Evolutionary conservation across 2,329 filamentous ascomycete genomes (phyloP), one percentile per base, ranked within the genome.

Genomic region (Nothophaeocryptopus gaeumannii): DNA sequence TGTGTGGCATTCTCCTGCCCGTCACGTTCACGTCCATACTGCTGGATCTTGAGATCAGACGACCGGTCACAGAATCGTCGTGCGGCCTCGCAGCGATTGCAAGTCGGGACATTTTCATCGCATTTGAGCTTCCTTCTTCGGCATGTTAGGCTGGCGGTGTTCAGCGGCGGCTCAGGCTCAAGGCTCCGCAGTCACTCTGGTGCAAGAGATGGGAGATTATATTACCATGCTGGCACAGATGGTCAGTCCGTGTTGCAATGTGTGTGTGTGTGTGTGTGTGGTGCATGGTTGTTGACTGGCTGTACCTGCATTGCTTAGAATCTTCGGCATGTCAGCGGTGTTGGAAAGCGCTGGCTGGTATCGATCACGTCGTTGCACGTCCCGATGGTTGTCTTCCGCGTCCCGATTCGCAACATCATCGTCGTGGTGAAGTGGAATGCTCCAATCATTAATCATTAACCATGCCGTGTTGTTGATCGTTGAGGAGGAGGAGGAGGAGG

Each of bases 101-200:
- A 53, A 8, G 14, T 35, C 2, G 50, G 50, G 9, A 37, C 5
- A 7, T 31, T 30, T 26, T 53, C 46, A 20, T 53, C 50, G 45
- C 51, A 54, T 39, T 54, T 54, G 15, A 54, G 37, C 35, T 47
- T 54, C n/a, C 47, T 36, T 26, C 42, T 30, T 2, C 51, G 41
- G 30, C 51, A 54, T 29, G 51, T 54, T 20, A 50, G 42, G 38
- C 51, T 51, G 37, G 15, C 9, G 10, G 11, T 9, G 9, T 20
- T 36, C 32, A 37, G 31, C 20, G 5, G 13, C n/a, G 12, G 26
- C 40, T 26, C 20, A 26, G 3, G 26, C 40, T 26, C 20, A 26
- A 4, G 12, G 26, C 40, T 26, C 20, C 3, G 3, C 20, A 7
- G 20, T 26, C 20, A 26, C 20, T 26, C 20, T 26, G 20, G 7